Base-by-base conservation (phyloP, 768 basidiomycete species). In the Russula griseocarnosa region DNA sequence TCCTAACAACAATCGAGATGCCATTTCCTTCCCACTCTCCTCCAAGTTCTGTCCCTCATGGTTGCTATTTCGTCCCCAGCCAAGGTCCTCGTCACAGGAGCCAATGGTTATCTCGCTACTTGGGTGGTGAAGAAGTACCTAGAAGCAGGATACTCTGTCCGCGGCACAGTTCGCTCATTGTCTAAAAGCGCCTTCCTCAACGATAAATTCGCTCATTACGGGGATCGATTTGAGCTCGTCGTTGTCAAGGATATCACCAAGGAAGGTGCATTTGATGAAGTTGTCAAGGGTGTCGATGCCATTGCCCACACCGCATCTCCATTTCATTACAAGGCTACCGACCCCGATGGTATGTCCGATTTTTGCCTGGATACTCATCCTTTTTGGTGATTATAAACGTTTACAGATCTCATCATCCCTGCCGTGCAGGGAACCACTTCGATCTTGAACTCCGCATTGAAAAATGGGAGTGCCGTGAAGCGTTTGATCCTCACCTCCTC, bases 241-340 rank as follows among this genome's bases (percentile, higher is more conserved):
- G 74, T 90, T 30, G 88, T 93, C 0, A 79, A 82, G 52, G 90
- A 94, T 70, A 87, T 92, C 64, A 78, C 77, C 5, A 71, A 78
- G 74, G 83, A 82, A 49, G 55, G 76, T 8, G 88, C 86, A 1
- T 94, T 92, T 67, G 89, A 93, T 70, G 84, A 90, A 57, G 90
- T 85, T 1, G 87, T 92, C 65, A 82, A 86, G 71, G 89, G 81
- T 0, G 84, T 92, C 11, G 85, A 90, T 62, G 91, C 81, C 0
- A 82, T 94, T 56, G 80, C 77, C 42, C 90, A 90, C 69, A 83
- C 79, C 5, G 88, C 87, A 0, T 88, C 87, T 1, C 88, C 89
- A 0, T 79, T 85, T 69, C 74, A 80, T 59, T 64, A 76, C 28
- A 74, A 79, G 1, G 78, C 76, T 1, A 74, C 78, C 22, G 78